These are phyloP conservation scores for Nemophila menziesii DNA, from an alignment of 257 asterid genomes.

Conservation along the genomic window DNA sequence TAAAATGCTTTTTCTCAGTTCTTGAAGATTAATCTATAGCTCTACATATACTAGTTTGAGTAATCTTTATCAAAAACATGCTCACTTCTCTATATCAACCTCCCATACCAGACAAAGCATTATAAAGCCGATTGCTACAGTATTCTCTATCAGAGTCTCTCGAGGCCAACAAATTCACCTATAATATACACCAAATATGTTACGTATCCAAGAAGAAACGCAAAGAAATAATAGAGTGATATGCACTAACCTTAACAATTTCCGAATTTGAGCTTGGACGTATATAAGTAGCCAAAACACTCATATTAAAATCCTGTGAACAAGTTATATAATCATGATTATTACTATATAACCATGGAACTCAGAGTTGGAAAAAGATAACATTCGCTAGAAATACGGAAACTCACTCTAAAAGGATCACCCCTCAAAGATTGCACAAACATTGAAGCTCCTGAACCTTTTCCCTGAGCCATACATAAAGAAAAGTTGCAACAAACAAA, in stretches of 20 bases:
- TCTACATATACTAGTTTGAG: too few relatives aligned
- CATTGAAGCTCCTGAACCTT: conserved; percentile 81
- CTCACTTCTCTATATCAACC: conserved; percentile 27
- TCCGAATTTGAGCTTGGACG: conserved; percentile 78
- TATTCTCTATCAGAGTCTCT: conserved; percentile 36
- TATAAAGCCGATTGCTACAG: conserved; percentile 26
- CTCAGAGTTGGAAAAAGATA: conserved; percentile 8
- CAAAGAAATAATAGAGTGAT: neutral
- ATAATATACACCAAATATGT: conserved; percentile 18
- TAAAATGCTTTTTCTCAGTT: too few relatives aligned
- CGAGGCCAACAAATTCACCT: conserved; percentile 68
- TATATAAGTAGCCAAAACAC: conserved; percentile 73
- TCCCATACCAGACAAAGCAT: conserved; percentile 41
- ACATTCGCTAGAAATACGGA: neutral
- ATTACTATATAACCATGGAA: neutral
- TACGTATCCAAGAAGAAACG: conserved; percentile 4
- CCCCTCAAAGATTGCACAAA: conserved; percentile 92
- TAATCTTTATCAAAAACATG: neutral
- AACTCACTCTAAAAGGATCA: conserved; percentile 78
- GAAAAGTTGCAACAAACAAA: conserved; percentile 3
- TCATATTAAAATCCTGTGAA: conserved; percentile 73
- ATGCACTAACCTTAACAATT: conserved; percentile 58
- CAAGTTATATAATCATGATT: conserved; percentile 16
- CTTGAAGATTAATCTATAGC: too few relatives aligned
- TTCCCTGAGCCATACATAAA: conserved; percentile 46